Evolutionary conservation across 2,329 filamentous ascomycete species (phyloP).

Genomic region (Onygena corvina): DNA sequence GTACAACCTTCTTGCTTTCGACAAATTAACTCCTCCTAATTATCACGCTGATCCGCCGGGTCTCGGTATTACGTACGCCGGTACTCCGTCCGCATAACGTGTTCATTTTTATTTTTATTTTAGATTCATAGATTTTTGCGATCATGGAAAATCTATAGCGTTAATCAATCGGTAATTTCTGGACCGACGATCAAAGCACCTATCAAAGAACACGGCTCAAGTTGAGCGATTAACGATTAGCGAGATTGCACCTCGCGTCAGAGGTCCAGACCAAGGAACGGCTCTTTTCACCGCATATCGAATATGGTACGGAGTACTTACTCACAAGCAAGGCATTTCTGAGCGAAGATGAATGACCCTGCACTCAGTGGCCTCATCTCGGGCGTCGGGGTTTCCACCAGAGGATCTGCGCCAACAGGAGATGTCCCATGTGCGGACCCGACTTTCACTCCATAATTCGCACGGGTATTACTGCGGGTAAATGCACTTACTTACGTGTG

Average conservation of each 20-base stretch:
- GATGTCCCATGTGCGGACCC: neutral
- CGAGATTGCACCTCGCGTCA: neutral
- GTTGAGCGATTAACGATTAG: neutral
- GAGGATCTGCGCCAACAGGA: neutral
- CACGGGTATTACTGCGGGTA: constrained; percentile 5
- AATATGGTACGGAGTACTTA: neutral
- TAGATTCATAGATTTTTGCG: too few relatives aligned
- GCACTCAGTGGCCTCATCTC: neutral
- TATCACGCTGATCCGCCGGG: neutral
- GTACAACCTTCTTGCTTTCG: neutral
- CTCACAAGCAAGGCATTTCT: too few relatives aligned
- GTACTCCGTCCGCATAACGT: too few relatives aligned
- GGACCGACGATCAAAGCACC: neutral
- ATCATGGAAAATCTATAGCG: neutral
- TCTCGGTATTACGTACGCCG: too few relatives aligned
- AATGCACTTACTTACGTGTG: neutral
- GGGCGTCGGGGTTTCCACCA: neutral
- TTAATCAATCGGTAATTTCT: neutral
- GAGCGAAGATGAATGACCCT: neutral
- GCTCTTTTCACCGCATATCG: too few relatives aligned
- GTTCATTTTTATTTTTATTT: too few relatives aligned
- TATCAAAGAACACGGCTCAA: neutral
- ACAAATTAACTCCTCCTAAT: neutral
- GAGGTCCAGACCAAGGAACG: too few relatives aligned
- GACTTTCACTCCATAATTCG: neutral